A percentile compares a stretch with the other conserved stretches of the same genome.
Evolutionary conservation across 1,284 basidiomycete genomes (phyloP).

Genomic region (Albatrellus sp.): DNA sequence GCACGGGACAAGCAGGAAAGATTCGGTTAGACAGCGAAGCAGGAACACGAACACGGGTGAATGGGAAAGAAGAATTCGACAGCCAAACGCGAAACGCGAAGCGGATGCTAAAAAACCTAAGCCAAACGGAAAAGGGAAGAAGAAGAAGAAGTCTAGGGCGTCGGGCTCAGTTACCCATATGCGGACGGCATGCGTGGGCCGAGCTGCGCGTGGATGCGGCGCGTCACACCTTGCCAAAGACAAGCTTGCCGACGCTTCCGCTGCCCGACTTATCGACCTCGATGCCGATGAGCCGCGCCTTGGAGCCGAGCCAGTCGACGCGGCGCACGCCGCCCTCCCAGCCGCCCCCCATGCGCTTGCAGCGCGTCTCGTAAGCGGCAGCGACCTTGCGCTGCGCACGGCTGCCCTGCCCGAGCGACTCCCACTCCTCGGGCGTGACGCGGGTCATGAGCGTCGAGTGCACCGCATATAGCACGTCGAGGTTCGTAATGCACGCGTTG

Average conservation of each 20-base stretch:
- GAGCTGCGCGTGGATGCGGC: too few relatives aligned
- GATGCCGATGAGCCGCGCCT: conserved; percentile 47
- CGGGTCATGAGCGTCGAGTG: conserved; percentile 41
- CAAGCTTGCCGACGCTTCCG: conserved; percentile 30
- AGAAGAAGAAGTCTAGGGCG: neutral
- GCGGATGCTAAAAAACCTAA: neutral
- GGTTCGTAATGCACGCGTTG: conserved; percentile 35
- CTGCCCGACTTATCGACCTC: conserved; percentile 39
- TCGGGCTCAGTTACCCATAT: neutral
- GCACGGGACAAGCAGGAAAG: neutral
- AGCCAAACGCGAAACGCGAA: neutral
- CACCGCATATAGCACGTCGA: conserved; percentile 50
- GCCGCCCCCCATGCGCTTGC: conserved; percentile 45
- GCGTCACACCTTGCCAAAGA: conserved; percentile 30
- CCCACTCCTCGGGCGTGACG: conserved; percentile 57
- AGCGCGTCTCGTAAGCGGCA: conserved; percentile 50
- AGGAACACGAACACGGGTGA: neutral
- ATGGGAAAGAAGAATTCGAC: neutral
- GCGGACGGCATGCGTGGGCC: neutral
- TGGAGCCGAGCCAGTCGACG: conserved; percentile 53
- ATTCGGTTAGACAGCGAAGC: neutral
- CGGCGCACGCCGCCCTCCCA: conserved; percentile 57
- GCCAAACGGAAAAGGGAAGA: neutral
- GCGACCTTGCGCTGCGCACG: conserved; percentile 40
- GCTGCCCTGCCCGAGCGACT: conserved; percentile 40